Conservation (phyloP, 768 basidiomycete species). For the Amanita pallidorosea region DNA sequence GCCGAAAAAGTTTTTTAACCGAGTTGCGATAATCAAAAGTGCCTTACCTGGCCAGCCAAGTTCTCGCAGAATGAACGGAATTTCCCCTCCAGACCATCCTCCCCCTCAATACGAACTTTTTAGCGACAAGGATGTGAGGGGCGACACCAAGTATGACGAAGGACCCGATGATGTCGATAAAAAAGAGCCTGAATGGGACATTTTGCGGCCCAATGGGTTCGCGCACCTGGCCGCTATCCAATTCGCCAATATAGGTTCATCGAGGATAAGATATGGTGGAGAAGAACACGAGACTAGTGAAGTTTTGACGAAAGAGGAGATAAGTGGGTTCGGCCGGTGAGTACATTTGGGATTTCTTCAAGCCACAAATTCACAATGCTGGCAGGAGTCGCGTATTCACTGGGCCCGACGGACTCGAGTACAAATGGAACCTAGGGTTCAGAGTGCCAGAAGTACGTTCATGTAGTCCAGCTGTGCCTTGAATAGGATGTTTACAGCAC, state of each 20-base stretch:
- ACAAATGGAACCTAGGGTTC: slow-evolving; percentile 19
- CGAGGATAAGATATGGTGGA: slow-evolving; percentile 4
- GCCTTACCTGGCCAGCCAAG: background rate
- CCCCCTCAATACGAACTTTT: background rate
- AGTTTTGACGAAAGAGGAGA: slow-evolving; percentile 12
- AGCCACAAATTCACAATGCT: background rate
- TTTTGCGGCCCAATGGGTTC: slow-evolving; percentile 5
- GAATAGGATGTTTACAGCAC: background rate
- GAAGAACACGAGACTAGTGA: background rate
- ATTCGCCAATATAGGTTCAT: slow-evolving; percentile 6
- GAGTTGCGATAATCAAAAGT: slow-evolving; percentile 9
- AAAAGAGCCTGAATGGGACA: background rate
- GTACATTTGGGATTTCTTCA: background rate
- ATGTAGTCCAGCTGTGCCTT: background rate
- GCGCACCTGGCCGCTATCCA: slow-evolving; percentile 9
- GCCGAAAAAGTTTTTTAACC: background rate
- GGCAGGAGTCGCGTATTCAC: slow-evolving; percentile 21
- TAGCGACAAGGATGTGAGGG: background rate
- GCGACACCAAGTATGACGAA: background rate
- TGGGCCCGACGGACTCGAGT: slow-evolving; percentile 20
- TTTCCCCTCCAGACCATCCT: background rate
- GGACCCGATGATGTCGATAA: background rate
- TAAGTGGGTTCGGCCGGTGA: slow-evolving; percentile 9
- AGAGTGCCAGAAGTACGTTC: slow-evolving; percentile 11
- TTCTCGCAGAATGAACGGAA: background rate